phyloP scores from a whole-genome alignment of 129 eudicot genomes.

The Silybum marianum region DNA sequence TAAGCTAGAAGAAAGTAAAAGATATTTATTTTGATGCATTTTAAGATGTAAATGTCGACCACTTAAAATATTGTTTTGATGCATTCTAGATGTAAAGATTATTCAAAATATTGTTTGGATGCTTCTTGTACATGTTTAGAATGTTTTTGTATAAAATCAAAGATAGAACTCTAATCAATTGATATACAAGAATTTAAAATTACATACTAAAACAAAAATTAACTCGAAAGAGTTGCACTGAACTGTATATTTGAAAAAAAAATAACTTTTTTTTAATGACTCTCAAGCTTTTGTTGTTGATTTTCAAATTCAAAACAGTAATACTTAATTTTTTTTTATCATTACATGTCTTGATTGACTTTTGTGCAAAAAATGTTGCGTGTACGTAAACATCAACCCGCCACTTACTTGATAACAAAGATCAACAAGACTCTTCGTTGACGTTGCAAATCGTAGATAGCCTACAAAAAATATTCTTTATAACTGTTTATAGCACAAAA shows the following conservation, averaged over 20 bases:
- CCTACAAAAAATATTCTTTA: background rate
- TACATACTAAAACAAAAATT: too few relatives aligned
- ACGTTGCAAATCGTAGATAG: background rate
- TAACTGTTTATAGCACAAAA: background rate
- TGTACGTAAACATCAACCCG: constrained; percentile 9
- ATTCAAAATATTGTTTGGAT: background rate
- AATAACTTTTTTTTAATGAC: background rate
- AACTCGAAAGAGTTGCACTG: background rate
- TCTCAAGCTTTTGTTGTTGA: background rate
- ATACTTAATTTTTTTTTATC: background rate
- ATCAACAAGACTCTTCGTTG: constrained; percentile 15
- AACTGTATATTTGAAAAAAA: background rate
- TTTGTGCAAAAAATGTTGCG: background rate
- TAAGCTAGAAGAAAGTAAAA: background rate
- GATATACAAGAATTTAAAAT: background rate
- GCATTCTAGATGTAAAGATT: too few relatives aligned
- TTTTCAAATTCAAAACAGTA: background rate
- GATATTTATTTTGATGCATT: background rate
- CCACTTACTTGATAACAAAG: constrained; percentile 16
- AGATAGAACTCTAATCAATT: background rate
- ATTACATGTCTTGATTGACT: background rate
- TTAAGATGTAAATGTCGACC: too few relatives aligned
- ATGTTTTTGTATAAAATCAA: background rate
- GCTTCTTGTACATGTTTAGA: background rate
- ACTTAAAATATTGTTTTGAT: too few relatives aligned